phyloP scores from a whole-genome alignment of 805 yeast genomes.

The Zygosaccharomyces pseudorouxii region DNA sequence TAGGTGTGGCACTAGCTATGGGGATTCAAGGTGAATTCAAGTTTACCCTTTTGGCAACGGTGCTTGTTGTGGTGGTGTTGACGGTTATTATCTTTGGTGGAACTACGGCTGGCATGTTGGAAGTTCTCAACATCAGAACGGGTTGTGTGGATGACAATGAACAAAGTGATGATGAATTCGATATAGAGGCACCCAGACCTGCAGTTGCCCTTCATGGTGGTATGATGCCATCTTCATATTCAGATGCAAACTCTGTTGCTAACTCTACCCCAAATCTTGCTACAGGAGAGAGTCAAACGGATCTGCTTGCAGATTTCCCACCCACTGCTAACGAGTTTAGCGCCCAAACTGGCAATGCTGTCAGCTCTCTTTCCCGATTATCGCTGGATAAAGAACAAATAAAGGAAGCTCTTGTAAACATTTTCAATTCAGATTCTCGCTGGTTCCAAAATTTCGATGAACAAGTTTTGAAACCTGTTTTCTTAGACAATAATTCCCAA shows the following conservation, averaged over 20 bases:
- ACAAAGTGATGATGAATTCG: constrained; percentile 92
- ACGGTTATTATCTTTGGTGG: constrained; percentile 98
- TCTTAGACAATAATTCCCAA: constrained; percentile 51
- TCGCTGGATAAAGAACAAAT: constrained; percentile 18
- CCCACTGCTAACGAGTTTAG: constrained; percentile 6
- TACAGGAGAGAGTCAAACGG: background rate
- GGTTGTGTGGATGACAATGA: constrained; percentile 77
- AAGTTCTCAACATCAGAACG: constrained; percentile 84
- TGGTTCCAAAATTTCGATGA: constrained; percentile 96
- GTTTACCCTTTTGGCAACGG: constrained; percentile 85
- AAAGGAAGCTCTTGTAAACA: constrained; percentile 21
- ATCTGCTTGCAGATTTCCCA: constrained; percentile 10
- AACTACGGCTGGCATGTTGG: constrained; percentile 97
- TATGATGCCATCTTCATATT: constrained; percentile 22
- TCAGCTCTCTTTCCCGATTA: constrained; percentile 10
- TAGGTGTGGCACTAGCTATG: constrained; percentile 97
- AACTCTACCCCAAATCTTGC: constrained; percentile 8
- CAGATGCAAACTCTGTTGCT: constrained; percentile 26
- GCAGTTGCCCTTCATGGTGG: constrained; percentile 1
- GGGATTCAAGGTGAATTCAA: constrained; percentile 94
- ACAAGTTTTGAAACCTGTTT: constrained; percentile 85
- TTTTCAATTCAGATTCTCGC: constrained; percentile 44
- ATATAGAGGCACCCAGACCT: constrained; percentile 64
- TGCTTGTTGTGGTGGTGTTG: constrained; percentile 90
- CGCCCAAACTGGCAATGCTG: background rate